Evolutionary conservation across 495 filamentous ascomycete species (phyloP).

Genomic region (Acidomyces sp.): DNA sequence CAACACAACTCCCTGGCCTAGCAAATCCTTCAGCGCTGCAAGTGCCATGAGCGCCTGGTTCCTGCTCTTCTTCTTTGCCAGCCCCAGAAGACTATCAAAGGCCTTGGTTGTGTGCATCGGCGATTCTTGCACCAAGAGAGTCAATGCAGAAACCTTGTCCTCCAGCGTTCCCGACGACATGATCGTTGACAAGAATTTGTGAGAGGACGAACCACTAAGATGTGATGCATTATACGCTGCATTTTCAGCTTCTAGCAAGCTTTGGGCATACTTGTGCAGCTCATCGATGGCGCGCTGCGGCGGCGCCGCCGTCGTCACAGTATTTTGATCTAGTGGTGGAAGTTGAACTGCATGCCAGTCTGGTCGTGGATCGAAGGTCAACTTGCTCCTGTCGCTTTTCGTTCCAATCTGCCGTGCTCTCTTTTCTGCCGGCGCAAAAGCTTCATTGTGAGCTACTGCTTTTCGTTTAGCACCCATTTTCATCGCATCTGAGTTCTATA

Average conservation of each 20-base stretch:
- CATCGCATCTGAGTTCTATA: neutral
- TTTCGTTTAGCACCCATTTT: constrained; percentile 16
- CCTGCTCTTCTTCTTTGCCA: constrained; percentile 81
- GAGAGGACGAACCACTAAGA: constrained; percentile 55
- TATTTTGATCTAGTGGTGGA: constrained; percentile 25
- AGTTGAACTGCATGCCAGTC: constrained; percentile 72
- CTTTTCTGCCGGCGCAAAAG: constrained; percentile 3
- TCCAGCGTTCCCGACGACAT: constrained; percentile 93
- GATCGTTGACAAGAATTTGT: constrained; percentile 89
- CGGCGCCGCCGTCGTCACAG: constrained; percentile 37
- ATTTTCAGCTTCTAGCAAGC: constrained; percentile 62
- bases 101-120: constrained; percentile 83
- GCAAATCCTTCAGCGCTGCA: constrained; percentile 81
- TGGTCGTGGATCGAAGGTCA: constrained; percentile 54
- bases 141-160: constrained; percentile 91
- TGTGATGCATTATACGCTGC: constrained; percentile 43
- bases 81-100: constrained; percentile 62
- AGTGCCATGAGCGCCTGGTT: constrained; percentile 88
- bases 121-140: constrained; percentile 86
- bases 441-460: neutral
- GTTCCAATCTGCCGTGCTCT: constrained; percentile 6
- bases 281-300: constrained; percentile 51
- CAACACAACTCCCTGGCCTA: constrained; percentile 73
- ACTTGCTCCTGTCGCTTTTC: constrained; percentile 1
- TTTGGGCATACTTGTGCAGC: constrained; percentile 60